Evolutionary conservation across 768 basidiomycete species (phyloP), one percentile per base, ranked within the genome.

Genomic region (Paxillus involutus): DNA sequence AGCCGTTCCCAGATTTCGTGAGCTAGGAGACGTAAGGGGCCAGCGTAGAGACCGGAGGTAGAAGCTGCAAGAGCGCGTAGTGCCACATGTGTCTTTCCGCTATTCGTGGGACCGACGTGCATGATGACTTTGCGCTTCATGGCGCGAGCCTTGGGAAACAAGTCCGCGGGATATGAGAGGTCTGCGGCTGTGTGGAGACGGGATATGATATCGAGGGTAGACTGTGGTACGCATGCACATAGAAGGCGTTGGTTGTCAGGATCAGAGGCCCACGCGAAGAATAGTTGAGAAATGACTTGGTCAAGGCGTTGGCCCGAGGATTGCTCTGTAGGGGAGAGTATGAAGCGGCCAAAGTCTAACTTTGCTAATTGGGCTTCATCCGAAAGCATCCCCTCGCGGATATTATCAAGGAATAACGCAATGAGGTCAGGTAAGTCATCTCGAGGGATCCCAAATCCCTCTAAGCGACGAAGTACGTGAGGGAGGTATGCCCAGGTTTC

Each of bases 21-120:
- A 0, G 97, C 97, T 44, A 99, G 85, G 37, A 99, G 79, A 17
- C 96, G 82, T 6, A 98, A 77, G 0, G 96, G 97, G 0, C 95
- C 94, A 0, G 92, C 93, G 61, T 98, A 98, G 3, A 89, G 78
- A 6, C 95, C 97, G 0, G 75, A 73, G 1, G 67, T 63, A 0
- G 94, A 84, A 4, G 84, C 82, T 0, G 93, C 90, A 2, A 99
- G 80, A 0, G 94, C 92, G 42, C 91, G 86, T 9, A 99, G 75
- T 0, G 96, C 97, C 63, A 89, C 86, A 65, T 98, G 86, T 0
- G 96, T 99, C 75, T 99, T 99, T 30, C 96, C 97, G 57, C 91
- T 92, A 70, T 98, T 99, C 21, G 97, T 98, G 0, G 97, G 97
- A 0, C 96, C 97, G 39, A 99, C 93, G 63, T 99, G 96, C 78